Evolutionary conservation across 2,329 filamentous ascomycete genomes (phyloP), one percentile per base, ranked within the genome.

Genomic region (Apiospora kogelbergensis): DNA sequence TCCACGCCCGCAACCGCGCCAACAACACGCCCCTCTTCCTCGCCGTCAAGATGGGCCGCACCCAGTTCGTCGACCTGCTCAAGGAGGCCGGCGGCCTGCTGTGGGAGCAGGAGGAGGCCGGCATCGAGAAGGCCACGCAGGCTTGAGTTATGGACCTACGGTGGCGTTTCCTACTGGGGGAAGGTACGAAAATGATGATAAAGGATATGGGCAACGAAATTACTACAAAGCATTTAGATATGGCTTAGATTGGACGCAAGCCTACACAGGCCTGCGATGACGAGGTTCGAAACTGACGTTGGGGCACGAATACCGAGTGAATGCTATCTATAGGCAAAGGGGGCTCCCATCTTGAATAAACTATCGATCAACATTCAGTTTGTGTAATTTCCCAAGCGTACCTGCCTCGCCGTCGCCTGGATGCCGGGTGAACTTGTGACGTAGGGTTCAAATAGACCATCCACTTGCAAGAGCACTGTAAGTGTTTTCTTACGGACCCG

Each of bases 1-100:
- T 92, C 6, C 90, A 92, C 76, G 84, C 85, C 53, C 81, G 90
- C 53, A 92, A 92, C 77, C 81, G 85, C 64, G 90, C 88, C 11
- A 86, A 90, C 73, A 90, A 91, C 77, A 91, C 89, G 4, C 88
- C 90, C 11, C 81, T 92, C 15, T 91, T 88, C 75, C 81, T 92
- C 15, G 90, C 90, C 6, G 84, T 85, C 72, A 84, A 89, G 76
- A 84, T 84, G 46, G 87, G 87, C 3, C 86, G 86, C 65, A 78
- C 80, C 5, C 85, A 84, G 68, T 85, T 84, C 68, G 86, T 88
- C 0, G 78, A 80, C 66, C 75, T 92, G 69, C 78, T 92, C 60
- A 83, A 81, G 69, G 84, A 87, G 48, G 88, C 88, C 0, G 90
- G 90, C 0, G 90, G 88, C 0, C 85, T 89, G 76, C 78, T 91